These are phyloP conservation scores for Sergeia podlipaevii DNA, from an alignment of 208 protist genomes.

Conservation along the genomic window DNA sequence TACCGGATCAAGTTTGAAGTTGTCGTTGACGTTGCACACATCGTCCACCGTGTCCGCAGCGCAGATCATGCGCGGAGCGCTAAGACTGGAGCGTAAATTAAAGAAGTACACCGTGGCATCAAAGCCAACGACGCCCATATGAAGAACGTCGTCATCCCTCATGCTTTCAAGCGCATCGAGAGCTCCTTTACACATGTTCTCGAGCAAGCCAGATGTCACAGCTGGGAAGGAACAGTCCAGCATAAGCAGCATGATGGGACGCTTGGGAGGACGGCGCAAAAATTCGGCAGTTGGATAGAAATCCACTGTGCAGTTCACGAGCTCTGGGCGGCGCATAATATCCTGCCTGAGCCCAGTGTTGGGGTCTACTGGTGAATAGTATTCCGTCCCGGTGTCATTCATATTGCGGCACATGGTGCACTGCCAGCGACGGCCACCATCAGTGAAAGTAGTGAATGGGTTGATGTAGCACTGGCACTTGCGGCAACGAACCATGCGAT, in stretches of 20 bases:
- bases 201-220: conserved; percentile 83
- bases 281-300: conserved; percentile 96
- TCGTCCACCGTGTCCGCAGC: conserved; percentile 80
- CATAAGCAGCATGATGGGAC: conserved; percentile 93
- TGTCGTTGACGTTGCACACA: conserved; percentile 76
- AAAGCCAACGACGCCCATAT: conserved; percentile 78
- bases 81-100: conserved; percentile 63
- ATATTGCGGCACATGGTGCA: conserved; percentile 94
- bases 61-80: conserved; percentile 85
- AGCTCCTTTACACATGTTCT: conserved; percentile 55
- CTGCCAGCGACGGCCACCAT: conserved; percentile 90
- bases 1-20: conserved; percentile 76
- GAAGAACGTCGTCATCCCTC: conserved; percentile 71
- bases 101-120: conserved; percentile 93
- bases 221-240: conserved; percentile 94
- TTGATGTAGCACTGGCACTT: conserved; percentile 97
- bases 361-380: conserved; percentile 84
- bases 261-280: conserved; percentile 87
- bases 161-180: conserved; percentile 69
- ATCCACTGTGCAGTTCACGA: conserved; percentile 88
- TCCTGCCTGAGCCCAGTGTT: conserved; percentile 80
- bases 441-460: conserved; percentile 95
- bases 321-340: conserved; percentile 82
- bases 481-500: conserved; percentile 75
- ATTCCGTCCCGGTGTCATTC: conserved; percentile 87